Conservation (phyloP, 257 asterid species). For the Solanum phureja region DNA sequence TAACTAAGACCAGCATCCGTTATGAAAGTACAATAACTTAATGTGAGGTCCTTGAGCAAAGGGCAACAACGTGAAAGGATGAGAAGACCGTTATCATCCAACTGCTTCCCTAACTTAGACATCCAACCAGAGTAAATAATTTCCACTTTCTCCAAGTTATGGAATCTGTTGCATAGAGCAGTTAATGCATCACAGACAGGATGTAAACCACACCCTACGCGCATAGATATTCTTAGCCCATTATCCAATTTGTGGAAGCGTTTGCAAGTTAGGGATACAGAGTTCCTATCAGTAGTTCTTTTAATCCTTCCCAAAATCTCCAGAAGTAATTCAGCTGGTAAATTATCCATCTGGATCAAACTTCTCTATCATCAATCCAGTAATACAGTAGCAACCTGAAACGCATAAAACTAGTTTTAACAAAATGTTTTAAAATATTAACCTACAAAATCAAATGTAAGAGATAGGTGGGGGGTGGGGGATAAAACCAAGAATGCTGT, state of each 20-base stretch:
- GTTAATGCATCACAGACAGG: slow-evolving; percentile 58
- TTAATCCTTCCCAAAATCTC: slow-evolving; percentile 49
- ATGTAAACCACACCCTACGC: slow-evolving; percentile 67
- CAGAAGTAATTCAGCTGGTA: slow-evolving; percentile 68
- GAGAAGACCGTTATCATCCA: slow-evolving; percentile 57
- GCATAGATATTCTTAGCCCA: slow-evolving; percentile 44
- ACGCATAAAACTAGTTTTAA: not conserved
- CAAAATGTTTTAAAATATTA: not conserved
- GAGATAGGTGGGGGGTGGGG: not conserved
- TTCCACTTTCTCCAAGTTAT: slow-evolving; percentile 52
- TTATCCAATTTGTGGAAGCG: slow-evolving; percentile 50
- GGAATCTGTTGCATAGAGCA: slow-evolving; percentile 54
- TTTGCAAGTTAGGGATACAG: slow-evolving; percentile 60
- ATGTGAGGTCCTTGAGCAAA: slow-evolving; percentile 41
- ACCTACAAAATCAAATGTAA: not conserved
- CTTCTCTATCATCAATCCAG: not conserved
- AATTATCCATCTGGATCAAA: slow-evolving; percentile 42
- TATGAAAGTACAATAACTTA: slow-evolving; percentile 68
- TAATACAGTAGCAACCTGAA: not conserved
- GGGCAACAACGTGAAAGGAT: slow-evolving; percentile 52
- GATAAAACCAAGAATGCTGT: no score
- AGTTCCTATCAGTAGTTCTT: slow-evolving; percentile 40
- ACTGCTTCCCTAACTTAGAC: slow-evolving; percentile 74
- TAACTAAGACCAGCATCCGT: slow-evolving; percentile 63
- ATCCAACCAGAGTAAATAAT: slow-evolving; percentile 81